Percentiles rank a stretch among this genome's conserved stretches.
phyloP scores from a whole-genome alignment of 345 rosid species.

The Murraya paniculata region DNA sequence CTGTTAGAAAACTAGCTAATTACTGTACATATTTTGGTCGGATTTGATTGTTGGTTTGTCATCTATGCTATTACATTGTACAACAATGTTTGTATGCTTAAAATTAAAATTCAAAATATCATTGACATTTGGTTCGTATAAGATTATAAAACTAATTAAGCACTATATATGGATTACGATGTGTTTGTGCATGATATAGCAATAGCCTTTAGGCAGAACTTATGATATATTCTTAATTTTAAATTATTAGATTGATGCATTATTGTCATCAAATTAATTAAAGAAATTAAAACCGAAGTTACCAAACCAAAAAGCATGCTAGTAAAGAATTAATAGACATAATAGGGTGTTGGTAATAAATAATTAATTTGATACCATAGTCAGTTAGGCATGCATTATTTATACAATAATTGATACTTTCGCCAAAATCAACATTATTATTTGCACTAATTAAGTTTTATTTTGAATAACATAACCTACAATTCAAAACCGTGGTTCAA shows the following conservation, averaged over 20 bases:
- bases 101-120: too few species aligned
- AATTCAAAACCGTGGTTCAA: constrained; percentile 24
- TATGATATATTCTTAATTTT: neutral
- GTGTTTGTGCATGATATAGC: neutral
- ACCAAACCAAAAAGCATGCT: constrained; percentile 10
- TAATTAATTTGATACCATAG: neutral
- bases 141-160: neutral
- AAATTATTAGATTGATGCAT: neutral
- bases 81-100: too few species aligned
- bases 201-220: constrained; percentile 1
- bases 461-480: constrained; percentile 3
- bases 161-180: neutral
- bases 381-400: neutral
- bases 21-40: too few species aligned
- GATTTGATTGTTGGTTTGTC: too few species aligned
- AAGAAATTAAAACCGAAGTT: neutral
- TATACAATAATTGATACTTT: neutral
- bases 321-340: neutral
- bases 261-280: neutral
- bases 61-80: too few species aligned
- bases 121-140: too few species aligned
- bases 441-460: neutral
- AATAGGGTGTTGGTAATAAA: neutral
- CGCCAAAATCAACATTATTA: constrained; percentile 1
- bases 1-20: neutral